Evolutionary conservation across 2,329 filamentous ascomycete species (phyloP), one percentile per base, ranked within the genome.

Genomic region (Sphaceloma murrayae): DNA sequence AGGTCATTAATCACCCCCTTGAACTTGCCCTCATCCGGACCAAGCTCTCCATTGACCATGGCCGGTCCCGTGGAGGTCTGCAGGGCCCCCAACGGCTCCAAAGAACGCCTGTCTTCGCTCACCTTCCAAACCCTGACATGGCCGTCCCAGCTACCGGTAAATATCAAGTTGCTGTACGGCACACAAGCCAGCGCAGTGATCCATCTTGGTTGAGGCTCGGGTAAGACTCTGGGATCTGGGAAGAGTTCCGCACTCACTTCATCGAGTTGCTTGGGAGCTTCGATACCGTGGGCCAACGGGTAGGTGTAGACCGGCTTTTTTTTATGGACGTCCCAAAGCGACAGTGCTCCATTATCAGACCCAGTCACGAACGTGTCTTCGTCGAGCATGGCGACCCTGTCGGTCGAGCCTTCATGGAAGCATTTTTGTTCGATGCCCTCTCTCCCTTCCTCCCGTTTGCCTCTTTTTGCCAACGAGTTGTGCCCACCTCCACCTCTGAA

Each of bases 101-200:
- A 74, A 51, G 73, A 78, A 60, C 77, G 77, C 66, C 88, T 91
- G 60, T 95, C 89, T 31, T 85, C 77, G 43, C 79, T 82, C 14
- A 98, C 72, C 49, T 74, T 78, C 91, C 91, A 98, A 4, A 81
- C 81, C 39, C 89, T 74, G 47, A 98, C 73, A 62, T 77, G 79
- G 2, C 91, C 91, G 59, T 94, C 91, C 88, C 89, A 98, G 63
- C 86, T 94, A 22, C 89, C 91, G 52, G 80, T 93, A 40, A 98
- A 70, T 46, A 98, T 77, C 40, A 94, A 69, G 57, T 98, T 87
- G 4, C 86, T 89, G 61, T 88, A 95, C 0, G 91, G 89, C 38
- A 98, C 73, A 1, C 85, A 82, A 38, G 80, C 73, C 32, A 98
- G 69, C 4, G 89, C 88, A 1, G 91, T 98, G 61, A 98, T 91